Conservation (phyloP, 352 stramenopile species). For the Pythium aquatile region DNA sequence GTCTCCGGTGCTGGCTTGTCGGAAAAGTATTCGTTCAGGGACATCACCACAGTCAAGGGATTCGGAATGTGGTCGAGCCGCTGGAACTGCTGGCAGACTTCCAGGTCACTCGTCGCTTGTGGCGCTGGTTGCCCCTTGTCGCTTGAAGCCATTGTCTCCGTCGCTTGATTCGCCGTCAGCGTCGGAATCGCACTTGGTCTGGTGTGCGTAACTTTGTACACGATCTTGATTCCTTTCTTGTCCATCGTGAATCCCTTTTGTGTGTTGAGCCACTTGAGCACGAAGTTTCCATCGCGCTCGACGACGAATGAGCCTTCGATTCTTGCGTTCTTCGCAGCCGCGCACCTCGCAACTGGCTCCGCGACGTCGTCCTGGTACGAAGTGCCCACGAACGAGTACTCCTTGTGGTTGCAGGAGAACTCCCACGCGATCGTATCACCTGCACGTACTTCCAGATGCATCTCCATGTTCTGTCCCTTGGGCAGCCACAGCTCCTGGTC, state of each 20-base stretch:
- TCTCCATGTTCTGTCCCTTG: conserved; percentile 70
- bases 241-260: conserved; percentile 66
- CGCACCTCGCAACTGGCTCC: conserved; percentile 46
- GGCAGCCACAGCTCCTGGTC: conserved; percentile 40
- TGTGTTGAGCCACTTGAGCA: conserved; percentile 74
- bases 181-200: conserved; percentile 20
- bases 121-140: not conserved
- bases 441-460: conserved; percentile 74
- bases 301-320: conserved; percentile 49
- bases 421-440: conserved; percentile 66
- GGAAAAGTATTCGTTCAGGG: conserved; percentile 71
- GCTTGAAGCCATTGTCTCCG: not conserved
- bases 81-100: conserved; percentile 56
- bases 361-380: conserved; percentile 60
- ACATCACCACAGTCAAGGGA: conserved; percentile 61
- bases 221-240: conserved; percentile 57
- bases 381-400: conserved; percentile 62
- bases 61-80: conserved; percentile 61
- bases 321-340: conserved; percentile 63
- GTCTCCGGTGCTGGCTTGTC: conserved; percentile 2
- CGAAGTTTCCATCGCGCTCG: conserved; percentile 65
- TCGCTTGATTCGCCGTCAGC: conserved; percentile 9
- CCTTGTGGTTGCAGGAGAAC: conserved; percentile 54
- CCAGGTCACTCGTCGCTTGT: conserved; percentile 37
- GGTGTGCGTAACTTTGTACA: conserved; percentile 53